Conservation (phyloP, 75 land plant species). For the Pinus taeda region DNA sequence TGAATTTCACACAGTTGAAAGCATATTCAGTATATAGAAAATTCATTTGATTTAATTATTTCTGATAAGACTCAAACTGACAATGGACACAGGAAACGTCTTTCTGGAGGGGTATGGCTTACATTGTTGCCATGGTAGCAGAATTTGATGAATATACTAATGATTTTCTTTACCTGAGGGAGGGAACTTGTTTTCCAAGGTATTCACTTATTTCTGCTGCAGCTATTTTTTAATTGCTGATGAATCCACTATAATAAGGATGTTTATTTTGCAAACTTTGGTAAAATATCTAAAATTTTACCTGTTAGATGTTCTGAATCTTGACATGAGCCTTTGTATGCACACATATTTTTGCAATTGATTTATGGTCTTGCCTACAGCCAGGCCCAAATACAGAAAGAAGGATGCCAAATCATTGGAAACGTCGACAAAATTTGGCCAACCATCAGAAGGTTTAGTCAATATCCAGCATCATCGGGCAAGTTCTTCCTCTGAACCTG, state of each 20-base stretch:
- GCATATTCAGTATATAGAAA: neutral
- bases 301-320: neutral
- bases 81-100: constrained; percentile 62
- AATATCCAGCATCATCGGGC: constrained; percentile 8
- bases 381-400: constrained; percentile 79
- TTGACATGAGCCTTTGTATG: neutral
- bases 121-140: constrained; percentile 72
- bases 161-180: constrained; percentile 77
- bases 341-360: neutral
- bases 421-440: constrained; percentile 4
- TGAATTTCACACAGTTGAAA: neutral
- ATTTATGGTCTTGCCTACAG: constrained; percentile 14
- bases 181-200: constrained; percentile 87
- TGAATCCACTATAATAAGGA: neutral
- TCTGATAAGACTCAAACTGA: neutral
- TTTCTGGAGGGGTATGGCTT: constrained; percentile 64
- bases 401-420: constrained; percentile 16
- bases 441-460: constrained; percentile 29
- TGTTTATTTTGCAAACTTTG: neutral
- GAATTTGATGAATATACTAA: constrained; percentile 94
- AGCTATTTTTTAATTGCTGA: neutral
- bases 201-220: constrained; percentile 21
- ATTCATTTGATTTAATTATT: constrained; percentile 2
- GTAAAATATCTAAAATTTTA: neutral
- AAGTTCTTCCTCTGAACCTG: constrained; percentile 17